Evolutionary conservation across 768 basidiomycete species (phyloP).

Genomic region (Agrocybe praecox): DNA sequence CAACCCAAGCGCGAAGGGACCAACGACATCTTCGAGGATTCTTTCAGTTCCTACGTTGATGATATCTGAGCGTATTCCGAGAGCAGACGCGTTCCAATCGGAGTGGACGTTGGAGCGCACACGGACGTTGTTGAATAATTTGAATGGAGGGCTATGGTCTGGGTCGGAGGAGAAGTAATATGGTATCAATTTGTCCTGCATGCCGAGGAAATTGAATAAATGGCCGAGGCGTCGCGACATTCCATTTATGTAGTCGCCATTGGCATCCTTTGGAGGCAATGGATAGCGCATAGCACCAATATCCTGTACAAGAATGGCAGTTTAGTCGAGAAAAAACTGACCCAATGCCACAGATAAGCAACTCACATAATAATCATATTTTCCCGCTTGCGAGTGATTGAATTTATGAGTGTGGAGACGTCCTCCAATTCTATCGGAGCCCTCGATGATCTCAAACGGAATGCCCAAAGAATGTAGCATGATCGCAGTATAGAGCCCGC

Average conservation of each 20-base stretch:
- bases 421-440: too few relatives aligned
- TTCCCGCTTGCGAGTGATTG: constrained; percentile 11
- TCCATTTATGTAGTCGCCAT: constrained; percentile 16
- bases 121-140: constrained; percentile 12
- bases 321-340: not conserved
- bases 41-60: constrained; percentile 10
- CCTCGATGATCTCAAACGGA: constrained; percentile 47
- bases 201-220: constrained; percentile 25
- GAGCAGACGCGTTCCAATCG: constrained; percentile 4
- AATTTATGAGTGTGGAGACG: constrained; percentile 51
- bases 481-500: constrained; percentile 46
- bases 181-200: constrained; percentile 19
- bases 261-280: constrained; percentile 1
- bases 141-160: not conserved
- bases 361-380: constrained; percentile 39
- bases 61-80: constrained; percentile 11
- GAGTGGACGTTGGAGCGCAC: not conserved
- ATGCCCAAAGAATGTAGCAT: constrained; percentile 44
- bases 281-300: constrained; percentile 45
- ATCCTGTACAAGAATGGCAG: constrained; percentile 22
- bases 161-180: constrained; percentile 16
- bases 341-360: too few relatives aligned
- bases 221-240: constrained; percentile 32
- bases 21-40: constrained; percentile 15
- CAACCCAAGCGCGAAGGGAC: constrained; percentile 21